These are phyloP conservation scores for Tulasnella sp. DNA, from an alignment of 768 basidiomycete genomes.

Conservation along the genomic window DNA sequence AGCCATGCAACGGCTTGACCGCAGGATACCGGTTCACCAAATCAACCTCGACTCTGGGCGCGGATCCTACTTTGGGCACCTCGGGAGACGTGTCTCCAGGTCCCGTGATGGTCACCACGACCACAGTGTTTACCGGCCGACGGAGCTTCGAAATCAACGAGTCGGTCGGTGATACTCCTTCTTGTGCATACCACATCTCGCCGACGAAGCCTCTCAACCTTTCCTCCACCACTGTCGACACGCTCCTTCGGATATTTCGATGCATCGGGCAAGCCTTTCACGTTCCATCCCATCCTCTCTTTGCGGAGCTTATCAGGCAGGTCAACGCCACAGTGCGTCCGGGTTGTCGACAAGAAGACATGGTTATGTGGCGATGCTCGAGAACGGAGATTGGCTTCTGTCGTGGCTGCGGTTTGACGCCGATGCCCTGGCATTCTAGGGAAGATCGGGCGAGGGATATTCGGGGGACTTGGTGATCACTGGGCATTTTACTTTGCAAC, in stretches of 20 bases:
- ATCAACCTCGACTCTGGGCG: background rate
- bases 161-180: background rate
- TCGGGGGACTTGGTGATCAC: background rate
- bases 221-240: background rate
- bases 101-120: background rate
- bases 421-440: conserved; percentile 3
- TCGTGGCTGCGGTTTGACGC: conserved; percentile 3
- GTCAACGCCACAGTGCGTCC: background rate
- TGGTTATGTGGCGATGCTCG: background rate
- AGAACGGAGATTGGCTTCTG: background rate
- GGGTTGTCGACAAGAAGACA: background rate
- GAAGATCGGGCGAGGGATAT: background rate
- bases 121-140: background rate
- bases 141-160: background rate
- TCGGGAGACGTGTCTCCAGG: background rate
- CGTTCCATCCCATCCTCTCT: background rate
- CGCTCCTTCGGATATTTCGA: background rate
- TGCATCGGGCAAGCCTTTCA: background rate
- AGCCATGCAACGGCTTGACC: background rate
- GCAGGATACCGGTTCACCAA: background rate
- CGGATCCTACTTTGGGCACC: background rate
- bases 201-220: background rate
- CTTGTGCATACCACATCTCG: background rate
- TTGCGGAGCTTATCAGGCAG: background rate
- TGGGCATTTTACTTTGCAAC: no score